A percentile compares a stretch with the other conserved stretches of the same genome.
These are phyloP conservation scores for Aureobasidium sp. DNA, from an alignment of 2,329 filamentous ascomycete genomes.

Conservation along the genomic window DNA sequence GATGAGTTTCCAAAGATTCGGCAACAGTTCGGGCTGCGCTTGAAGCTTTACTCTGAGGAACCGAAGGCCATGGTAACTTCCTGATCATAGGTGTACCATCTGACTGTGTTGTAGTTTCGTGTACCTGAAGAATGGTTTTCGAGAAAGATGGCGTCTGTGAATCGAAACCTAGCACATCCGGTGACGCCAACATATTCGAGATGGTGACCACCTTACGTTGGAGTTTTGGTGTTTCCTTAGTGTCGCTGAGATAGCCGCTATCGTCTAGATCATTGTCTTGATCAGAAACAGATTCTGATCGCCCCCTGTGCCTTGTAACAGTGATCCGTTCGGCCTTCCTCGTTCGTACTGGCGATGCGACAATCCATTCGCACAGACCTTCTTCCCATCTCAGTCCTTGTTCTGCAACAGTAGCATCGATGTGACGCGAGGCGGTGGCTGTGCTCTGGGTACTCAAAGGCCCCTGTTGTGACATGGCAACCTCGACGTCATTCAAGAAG, in stretches of 20 bases:
- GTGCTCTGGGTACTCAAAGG: slow-evolving; percentile 21
- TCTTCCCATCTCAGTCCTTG: slow-evolving; percentile 34
- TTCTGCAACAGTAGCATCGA: neutral
- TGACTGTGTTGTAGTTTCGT: neutral
- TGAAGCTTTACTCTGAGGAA: neutral
- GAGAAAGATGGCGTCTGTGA: neutral
- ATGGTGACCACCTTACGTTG: neutral
- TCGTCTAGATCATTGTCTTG: slow-evolving; percentile 3
- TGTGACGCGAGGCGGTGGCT: neutral
- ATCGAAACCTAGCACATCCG: slow-evolving; percentile 4
- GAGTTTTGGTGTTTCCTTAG: neutral
- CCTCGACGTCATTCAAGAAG: slow-evolving; percentile 25
- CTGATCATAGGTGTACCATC: neutral
- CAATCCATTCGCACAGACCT: slow-evolving; percentile 38
- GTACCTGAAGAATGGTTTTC: no score
- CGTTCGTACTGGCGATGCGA: slow-evolving; percentile 27
- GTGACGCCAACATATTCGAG: neutral
- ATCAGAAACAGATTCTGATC: neutral
- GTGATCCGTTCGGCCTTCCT: neutral
- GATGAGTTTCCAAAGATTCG: neutral
- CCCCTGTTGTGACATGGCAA: slow-evolving; percentile 23
- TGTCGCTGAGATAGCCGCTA: slow-evolving; percentile 4
- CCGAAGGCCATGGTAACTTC: neutral
- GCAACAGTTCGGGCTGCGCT: neutral
- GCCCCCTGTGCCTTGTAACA: neutral